Percentiles rank a stretch among this genome's conserved stretches.
These are phyloP conservation scores for Purshia tridentata DNA, from an alignment of 306 rosid species.

Conservation along the genomic window DNA sequence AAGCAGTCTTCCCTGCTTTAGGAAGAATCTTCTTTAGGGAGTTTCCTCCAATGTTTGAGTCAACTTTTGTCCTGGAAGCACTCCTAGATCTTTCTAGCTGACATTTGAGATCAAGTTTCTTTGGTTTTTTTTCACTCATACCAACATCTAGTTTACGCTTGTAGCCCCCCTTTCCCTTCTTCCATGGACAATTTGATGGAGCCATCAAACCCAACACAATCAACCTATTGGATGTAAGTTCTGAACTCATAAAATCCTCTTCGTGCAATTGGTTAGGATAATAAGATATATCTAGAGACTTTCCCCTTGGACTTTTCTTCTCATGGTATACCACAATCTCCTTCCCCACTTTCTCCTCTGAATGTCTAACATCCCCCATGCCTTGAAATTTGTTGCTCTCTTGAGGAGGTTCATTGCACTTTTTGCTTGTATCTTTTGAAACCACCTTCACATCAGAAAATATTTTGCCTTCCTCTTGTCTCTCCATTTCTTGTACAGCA, in stretches of 20 bases:
- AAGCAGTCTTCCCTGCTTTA: conserved; percentile 16
- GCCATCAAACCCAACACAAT: conserved; percentile 61
- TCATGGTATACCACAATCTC: conserved; percentile 39
- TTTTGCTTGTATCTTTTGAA: conserved; percentile 23
- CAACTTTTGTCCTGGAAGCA: conserved; percentile 42
- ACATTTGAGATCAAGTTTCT: conserved; percentile 28
- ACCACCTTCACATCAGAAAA: conserved; percentile 22
- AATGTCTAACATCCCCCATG: conserved; percentile 8
- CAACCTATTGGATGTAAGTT: conserved; percentile 33
- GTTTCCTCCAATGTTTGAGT: conserved; percentile 25
- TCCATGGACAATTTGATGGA: conserved; percentile 57
- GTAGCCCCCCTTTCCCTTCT: conserved; percentile 34
- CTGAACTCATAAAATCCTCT: conserved; percentile 21
- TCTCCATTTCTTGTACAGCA: conserved; percentile 24
- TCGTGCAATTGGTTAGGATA: conserved; percentile 16
- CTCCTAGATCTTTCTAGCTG: conserved; percentile 30
- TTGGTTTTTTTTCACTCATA: conserved; percentile 41
- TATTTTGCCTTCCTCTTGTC: conserved; percentile 19
- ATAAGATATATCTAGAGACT: conserved; percentile 20
- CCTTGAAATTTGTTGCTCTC: conserved; percentile 18
- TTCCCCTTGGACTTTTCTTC: conserved; percentile 26
- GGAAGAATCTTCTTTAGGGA: conserved; percentile 33
- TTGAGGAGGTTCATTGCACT: conserved; percentile 20
- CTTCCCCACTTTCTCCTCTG: conserved; percentile 37
- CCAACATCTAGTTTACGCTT: conserved; percentile 30